Conservation (phyloP, 2,329 filamentous ascomycete genomes). For the Elsinoe batatas region DNA sequence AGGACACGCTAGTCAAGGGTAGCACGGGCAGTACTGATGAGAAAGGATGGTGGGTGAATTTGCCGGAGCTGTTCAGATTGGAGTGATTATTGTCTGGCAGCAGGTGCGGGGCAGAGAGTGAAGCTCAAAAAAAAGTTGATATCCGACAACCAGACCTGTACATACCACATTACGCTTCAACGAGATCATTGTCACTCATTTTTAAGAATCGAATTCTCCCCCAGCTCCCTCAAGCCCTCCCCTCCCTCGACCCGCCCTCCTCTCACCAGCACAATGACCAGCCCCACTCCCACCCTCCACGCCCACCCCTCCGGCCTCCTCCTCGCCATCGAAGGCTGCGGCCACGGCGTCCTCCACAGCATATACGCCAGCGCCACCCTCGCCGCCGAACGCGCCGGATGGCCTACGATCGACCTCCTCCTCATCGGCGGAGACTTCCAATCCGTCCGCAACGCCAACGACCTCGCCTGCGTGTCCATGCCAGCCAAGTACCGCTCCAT, state of each 20-base stretch:
- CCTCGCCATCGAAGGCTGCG: conserved; percentile 80
- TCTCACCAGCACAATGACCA: background rate
- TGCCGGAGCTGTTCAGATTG: conserved; percentile 60
- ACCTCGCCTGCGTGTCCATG: conserved; percentile 81
- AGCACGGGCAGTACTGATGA: conserved; percentile 50
- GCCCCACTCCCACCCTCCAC: background rate
- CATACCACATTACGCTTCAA: too few species aligned
- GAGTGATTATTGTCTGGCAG: conserved; percentile 27
- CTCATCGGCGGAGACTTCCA: conserved; percentile 97
- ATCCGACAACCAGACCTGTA: background rate
- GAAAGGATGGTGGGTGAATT: conserved; percentile 53
- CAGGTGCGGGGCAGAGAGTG: conserved; percentile 2
- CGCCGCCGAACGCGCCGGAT: conserved; percentile 60
- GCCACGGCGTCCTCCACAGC: conserved; percentile 81
- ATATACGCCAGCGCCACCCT: conserved; percentile 74
- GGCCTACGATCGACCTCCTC: conserved; percentile 75
- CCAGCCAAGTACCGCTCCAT: conserved; percentile 79
- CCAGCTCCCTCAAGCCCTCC: background rate
- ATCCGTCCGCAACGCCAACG: conserved; percentile 79
- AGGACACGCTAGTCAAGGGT: conserved; percentile 51
- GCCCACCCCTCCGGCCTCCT: conserved; percentile 44
- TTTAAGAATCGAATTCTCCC: too few species aligned
- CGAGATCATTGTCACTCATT: too few species aligned
- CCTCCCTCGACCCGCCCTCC: background rate
- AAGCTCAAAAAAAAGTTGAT: conserved; percentile 4